Evolutionary conservation across 2,329 filamentous ascomycete genomes (phyloP).

Genomic region (Cytospora schulzeri): DNA sequence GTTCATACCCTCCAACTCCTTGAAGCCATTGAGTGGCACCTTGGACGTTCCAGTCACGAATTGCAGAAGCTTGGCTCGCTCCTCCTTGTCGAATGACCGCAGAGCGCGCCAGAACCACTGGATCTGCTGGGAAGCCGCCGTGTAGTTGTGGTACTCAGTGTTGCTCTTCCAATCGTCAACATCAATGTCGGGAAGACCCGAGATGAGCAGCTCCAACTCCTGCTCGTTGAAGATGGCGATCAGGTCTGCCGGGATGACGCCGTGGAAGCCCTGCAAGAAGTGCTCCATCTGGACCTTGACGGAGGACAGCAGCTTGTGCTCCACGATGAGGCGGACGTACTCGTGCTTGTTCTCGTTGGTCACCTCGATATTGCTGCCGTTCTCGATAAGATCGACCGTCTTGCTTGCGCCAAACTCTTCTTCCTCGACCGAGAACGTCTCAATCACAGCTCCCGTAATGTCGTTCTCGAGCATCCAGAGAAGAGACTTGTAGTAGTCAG

Average conservation of each 20-base stretch:
- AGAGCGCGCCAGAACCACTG: conserved; percentile 99
- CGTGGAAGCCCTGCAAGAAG: conserved; percentile 94
- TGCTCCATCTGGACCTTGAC: conserved; percentile 93
- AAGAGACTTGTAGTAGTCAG: conserved; percentile 98
- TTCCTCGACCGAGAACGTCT: conserved; percentile 92
- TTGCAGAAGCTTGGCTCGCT: conserved; percentile 93
- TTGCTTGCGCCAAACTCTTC: conserved; percentile 91
- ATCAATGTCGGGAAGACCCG: conserved; percentile 94
- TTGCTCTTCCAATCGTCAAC: conserved; percentile 99
- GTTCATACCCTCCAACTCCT: conserved; percentile 99
- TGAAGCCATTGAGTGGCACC: conserved; percentile 97
- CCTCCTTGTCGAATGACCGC: conserved; percentile 97
- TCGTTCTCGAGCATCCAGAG: conserved; percentile 99
- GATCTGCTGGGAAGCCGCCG: conserved; percentile 89
- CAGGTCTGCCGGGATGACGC: conserved; percentile 92
- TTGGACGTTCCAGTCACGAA: conserved; percentile 99
- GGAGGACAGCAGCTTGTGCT: conserved; percentile 88
- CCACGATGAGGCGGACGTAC: conserved; percentile 90
- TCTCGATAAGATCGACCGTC: conserved; percentile 81
- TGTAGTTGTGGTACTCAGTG: conserved; percentile 98
- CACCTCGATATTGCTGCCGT: conserved; percentile 88
- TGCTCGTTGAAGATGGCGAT: conserved; percentile 99
- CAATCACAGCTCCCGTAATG: conserved; percentile 95
- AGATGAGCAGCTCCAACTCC: conserved; percentile 94
- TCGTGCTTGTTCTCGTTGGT: conserved; percentile 99